Conservation (phyloP, 2,329 filamentous ascomycete species). For the Ascochyta clinopodiicola region DNA sequence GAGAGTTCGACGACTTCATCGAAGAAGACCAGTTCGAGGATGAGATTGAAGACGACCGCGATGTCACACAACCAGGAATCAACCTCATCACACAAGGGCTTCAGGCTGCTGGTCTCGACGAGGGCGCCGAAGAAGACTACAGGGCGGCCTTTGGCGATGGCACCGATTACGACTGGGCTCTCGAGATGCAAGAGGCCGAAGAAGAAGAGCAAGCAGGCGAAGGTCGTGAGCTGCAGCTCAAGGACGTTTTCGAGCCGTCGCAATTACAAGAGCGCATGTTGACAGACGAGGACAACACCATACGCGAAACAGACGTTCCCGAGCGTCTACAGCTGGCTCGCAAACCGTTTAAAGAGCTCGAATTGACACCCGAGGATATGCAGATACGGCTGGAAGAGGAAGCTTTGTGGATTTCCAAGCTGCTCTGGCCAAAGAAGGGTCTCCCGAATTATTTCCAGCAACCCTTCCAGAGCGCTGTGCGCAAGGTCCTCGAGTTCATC, state of each 20-base stretch:
- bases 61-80: slow-evolving; percentile 82
- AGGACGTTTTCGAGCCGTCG: slow-evolving; percentile 97
- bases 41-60: slow-evolving; percentile 85
- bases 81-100: slow-evolving; percentile 72
- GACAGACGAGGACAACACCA: slow-evolving; percentile 92
- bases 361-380: slow-evolving; percentile 79
- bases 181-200: slow-evolving; percentile 86
- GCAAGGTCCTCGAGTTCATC: slow-evolving; percentile 93
- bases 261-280: slow-evolving; percentile 93
- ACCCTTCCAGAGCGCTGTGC: slow-evolving; percentile 86
- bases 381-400: slow-evolving; percentile 73
- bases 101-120: slow-evolving; percentile 84
- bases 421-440: slow-evolving; percentile 87
- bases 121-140: slow-evolving; percentile 94
- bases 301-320: slow-evolving; percentile 86
- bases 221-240: slow-evolving; percentile 86
- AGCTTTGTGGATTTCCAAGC: slow-evolving; percentile 86
- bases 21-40: slow-evolving; percentile 84
- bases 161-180: slow-evolving; percentile 92
- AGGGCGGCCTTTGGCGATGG: slow-evolving; percentile 94
- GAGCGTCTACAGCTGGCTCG: slow-evolving; percentile 94
- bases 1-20: slow-evolving; percentile 76
- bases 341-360: slow-evolving; percentile 82
- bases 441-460: slow-evolving; percentile 74
- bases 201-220: slow-evolving; percentile 77